A percentile compares a stretch with the other conserved stretches of the same genome.
These are phyloP conservation scores for Solanum sejunctum DNA, from an alignment of 257 asterid genomes.

Conservation along the genomic window DNA sequence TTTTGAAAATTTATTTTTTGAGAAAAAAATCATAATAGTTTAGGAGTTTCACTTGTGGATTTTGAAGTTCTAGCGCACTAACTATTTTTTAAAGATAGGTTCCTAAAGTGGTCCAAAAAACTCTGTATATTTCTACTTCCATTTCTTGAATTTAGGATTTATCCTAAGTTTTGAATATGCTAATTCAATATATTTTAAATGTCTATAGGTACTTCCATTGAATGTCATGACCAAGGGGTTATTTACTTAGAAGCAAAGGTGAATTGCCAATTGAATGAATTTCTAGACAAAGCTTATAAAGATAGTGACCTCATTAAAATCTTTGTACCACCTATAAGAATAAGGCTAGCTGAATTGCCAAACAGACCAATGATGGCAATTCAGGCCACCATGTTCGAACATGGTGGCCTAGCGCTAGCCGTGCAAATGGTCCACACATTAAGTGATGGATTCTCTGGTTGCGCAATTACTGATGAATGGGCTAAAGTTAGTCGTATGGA, in stretches of 20 bases:
- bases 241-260: conserved; percentile 1
- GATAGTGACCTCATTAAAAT: background rate
- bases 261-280: background rate
- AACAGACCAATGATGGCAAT: background rate
- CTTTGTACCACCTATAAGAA: background rate
- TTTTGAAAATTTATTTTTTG: background rate
- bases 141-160: background rate
- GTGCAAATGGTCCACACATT: background rate
- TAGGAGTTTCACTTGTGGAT: background rate
- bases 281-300: background rate
- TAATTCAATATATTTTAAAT: background rate
- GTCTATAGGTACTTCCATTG: background rate
- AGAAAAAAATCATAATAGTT: no score
- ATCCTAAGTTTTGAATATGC: background rate
- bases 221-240: conserved; percentile 7
- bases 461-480: background rate
- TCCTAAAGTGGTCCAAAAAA: background rate
- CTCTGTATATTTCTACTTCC: background rate
- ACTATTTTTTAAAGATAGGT: background rate
- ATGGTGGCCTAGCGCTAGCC: conserved; percentile 3
- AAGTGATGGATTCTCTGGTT: background rate
- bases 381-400: background rate
- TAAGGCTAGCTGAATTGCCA: background rate
- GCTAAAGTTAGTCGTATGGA: background rate
- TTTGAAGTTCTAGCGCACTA: background rate